Conservation (phyloP, 208 protist genomes). For the Angomonas ambiguus region DNA sequence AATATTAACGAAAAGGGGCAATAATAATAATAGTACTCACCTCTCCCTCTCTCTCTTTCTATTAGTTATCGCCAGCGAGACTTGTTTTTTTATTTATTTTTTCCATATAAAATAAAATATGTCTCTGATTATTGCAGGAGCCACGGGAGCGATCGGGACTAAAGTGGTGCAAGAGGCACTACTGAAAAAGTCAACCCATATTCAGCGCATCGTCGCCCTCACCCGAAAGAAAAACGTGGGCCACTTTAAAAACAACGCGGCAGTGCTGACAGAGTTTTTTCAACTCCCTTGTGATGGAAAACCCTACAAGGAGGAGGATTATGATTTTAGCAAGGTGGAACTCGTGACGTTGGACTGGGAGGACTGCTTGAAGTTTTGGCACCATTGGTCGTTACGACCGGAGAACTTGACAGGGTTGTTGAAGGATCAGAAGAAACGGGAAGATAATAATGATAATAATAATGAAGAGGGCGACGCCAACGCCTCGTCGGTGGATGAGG, state of each 20-base stretch:
- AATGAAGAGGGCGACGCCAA: neutral
- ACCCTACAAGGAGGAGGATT: neutral
- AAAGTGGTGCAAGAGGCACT: slow-evolving; percentile 51
- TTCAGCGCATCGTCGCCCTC: slow-evolving; percentile 59
- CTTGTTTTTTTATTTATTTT: neutral
- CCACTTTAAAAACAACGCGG: neutral
- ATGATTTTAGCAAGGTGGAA: slow-evolving; percentile 25
- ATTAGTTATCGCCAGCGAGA: neutral
- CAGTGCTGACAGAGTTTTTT: neutral
- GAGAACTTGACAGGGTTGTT: neutral
- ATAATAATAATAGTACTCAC: too few species aligned
- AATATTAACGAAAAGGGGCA: too few species aligned
- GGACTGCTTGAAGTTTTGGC: slow-evolving; percentile 36
- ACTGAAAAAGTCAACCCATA: slow-evolving; percentile 12
- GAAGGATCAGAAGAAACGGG: neutral
- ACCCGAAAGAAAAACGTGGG: slow-evolving; percentile 20
- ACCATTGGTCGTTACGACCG: neutral
- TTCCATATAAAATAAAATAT: neutral
- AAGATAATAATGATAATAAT: neutral
- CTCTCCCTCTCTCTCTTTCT: neutral
- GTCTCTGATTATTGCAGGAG: slow-evolving; percentile 67
- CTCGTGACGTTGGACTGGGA: slow-evolving; percentile 67
- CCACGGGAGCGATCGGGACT: slow-evolving; percentile 68
- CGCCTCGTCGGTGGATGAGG: neutral
- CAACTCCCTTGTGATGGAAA: neutral